These are phyloP conservation scores for Ballota nigra DNA, from an alignment of 257 asterid genomes.

Conservation along the genomic window DNA sequence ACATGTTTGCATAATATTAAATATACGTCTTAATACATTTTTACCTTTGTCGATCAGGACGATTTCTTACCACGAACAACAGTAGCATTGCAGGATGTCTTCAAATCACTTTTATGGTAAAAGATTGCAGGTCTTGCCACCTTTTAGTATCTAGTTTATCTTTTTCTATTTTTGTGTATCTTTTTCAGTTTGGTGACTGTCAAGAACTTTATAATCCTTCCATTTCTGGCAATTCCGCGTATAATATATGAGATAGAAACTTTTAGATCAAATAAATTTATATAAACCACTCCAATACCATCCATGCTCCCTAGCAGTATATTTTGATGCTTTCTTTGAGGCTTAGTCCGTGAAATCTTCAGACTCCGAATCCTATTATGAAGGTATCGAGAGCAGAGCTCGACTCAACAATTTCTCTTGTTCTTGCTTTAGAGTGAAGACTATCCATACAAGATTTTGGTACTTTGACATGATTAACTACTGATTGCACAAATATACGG, in stretches of 20 bases:
- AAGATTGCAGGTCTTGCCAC: conserved; percentile 53
- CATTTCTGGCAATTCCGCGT: neutral
- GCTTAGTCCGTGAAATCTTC: neutral
- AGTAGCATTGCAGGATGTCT: conserved; percentile 74
- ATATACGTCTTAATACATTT: conserved; percentile 4
- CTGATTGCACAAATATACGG: neutral
- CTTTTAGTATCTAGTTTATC: conserved; percentile 31
- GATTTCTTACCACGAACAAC: conserved; percentile 99
- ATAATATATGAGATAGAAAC: neutral
- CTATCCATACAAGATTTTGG: neutral
- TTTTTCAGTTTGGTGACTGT: neutral
- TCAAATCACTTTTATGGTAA: conserved; percentile 96
- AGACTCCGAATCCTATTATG: neutral
- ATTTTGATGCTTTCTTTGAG: neutral
- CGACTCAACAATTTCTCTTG: neutral
- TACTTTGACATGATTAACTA: conserved; percentile 1
- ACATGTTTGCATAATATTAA: conserved; percentile 1
- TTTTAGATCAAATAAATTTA: neutral
- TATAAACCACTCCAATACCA: neutral
- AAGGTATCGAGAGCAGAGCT: neutral
- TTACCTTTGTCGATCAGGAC: conserved; percentile 54
- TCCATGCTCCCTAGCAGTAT: neutral
- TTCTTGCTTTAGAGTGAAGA: neutral
- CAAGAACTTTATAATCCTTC: neutral
- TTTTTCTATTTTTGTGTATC: neutral